Evolutionary conservation across 768 basidiomycete species (phyloP), one percentile per base, ranked within the genome.

Genomic region (Podaxis sp.): DNA sequence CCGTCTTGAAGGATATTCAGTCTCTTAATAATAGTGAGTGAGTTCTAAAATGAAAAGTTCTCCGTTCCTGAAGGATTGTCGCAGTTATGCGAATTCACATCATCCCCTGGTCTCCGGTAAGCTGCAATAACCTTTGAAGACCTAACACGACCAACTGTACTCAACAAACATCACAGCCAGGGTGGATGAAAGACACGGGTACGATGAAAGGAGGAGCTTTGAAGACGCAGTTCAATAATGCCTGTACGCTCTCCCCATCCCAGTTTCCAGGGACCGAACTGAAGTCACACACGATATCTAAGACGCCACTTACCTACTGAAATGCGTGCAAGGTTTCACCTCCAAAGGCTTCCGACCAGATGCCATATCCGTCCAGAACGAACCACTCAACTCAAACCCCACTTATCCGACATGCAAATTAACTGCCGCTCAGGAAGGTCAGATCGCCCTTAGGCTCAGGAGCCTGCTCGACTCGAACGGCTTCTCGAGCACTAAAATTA

Each of bases 91-190:
- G 78, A 66, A 75, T 89, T 20, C 86, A 89, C 64, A 64, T 89
- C 5, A 56, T 88, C 15, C 88, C 90, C 4, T 90, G 90, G 89
- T 88, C 87, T 50, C 87, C 88, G 3, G 88, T 88, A 71, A 64
- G 82, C 72, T 53, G 8, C 10, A 10, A n/a, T 33, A 17, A 20
- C 26, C 22, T 46, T 20, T 24, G 28, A 15, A 41, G 46, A n/a
- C 36, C 46, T 20, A 37, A 8, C 2, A 24, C 38, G 22, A 26
- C 24, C 50, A 75, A 33, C 10, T 33, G 8, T 22, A 44, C 20
- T 46, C 17, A 7, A 58, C 20, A 22, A 22, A n/a, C 55, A 15
- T 63, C 44, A 44, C 61, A 89, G 87, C 89, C 90, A 15, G 87
- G 76, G 8, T 91, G 90, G 89, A 89, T 90, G 87, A 91, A 91